Conservation (phyloP, 148 eudicot species). For the Chenopodium suecicum region DNA sequence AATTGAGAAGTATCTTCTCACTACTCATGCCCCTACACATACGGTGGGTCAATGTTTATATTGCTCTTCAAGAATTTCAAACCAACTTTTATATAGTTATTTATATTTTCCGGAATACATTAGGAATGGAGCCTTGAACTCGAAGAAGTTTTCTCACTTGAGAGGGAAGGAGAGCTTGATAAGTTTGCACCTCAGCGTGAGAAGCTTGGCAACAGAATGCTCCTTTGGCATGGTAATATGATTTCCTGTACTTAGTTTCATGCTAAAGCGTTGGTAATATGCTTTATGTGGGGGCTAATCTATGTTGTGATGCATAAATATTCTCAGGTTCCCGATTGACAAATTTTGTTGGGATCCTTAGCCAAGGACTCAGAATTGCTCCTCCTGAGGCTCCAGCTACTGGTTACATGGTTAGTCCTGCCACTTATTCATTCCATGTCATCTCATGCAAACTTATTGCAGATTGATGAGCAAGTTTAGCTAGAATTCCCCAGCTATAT, state of each 20-base stretch:
- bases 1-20: constrained; percentile 88
- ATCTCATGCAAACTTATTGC: background rate
- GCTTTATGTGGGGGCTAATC: background rate
- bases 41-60: constrained; percentile 49
- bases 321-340: constrained; percentile 91
- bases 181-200: constrained; percentile 68
- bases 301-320: constrained; percentile 9
- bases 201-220: constrained; percentile 93
- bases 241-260: constrained; percentile 5
- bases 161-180: constrained; percentile 86
- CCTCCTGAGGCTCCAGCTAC: constrained; percentile 99
- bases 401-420: constrained; percentile 84
- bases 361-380: constrained; percentile 96
- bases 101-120: background rate
- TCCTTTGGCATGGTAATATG: constrained; percentile 91
- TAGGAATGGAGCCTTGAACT: constrained; percentile 91
- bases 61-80: background rate
- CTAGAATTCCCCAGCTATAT: background rate
- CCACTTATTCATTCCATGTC: background rate
- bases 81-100: background rate
- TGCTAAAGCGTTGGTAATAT: background rate
- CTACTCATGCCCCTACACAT: constrained; percentile 98
- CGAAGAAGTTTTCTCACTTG: constrained; percentile 89
- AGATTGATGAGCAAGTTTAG: background rate
- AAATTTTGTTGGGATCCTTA: constrained; percentile 94